Evolutionary conservation across 768 basidiomycete species (phyloP).

Genomic region (Mycena maculata): DNA sequence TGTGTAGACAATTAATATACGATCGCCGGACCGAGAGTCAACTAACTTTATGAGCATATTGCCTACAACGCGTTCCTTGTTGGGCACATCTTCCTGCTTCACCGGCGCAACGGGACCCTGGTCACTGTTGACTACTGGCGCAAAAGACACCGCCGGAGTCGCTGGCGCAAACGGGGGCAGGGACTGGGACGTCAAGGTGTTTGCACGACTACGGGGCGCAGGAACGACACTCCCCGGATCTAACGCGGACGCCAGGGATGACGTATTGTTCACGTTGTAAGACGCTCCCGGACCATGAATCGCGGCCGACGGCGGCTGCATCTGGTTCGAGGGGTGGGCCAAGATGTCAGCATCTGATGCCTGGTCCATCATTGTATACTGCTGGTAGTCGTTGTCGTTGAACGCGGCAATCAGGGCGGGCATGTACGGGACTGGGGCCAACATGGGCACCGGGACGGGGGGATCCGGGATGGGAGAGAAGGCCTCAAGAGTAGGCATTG

Average conservation of each 20-base stretch:
- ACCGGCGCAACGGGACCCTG: neutral
- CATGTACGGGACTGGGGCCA: slow-evolving; percentile 27
- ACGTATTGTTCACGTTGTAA: slow-evolving; percentile 52
- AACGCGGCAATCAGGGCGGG: slow-evolving; percentile 17
- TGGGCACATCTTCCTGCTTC: slow-evolving; percentile 40
- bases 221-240: slow-evolving; percentile 48
- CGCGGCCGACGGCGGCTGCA: slow-evolving; percentile 51
- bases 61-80: slow-evolving; percentile 53
- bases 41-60: slow-evolving; percentile 67
- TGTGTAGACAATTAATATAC: slow-evolving; percentile 35
- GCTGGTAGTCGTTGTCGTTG: slow-evolving; percentile 28
- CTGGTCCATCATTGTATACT: slow-evolving; percentile 34
- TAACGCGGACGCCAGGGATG: slow-evolving; percentile 59
- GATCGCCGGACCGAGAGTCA: slow-evolving; percentile 4
- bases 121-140: neutral
- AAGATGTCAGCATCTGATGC: slow-evolving; percentile 37
- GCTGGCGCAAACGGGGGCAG: slow-evolving; percentile 34
- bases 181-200: slow-evolving; percentile 42
- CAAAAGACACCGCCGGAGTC: slow-evolving; percentile 39
- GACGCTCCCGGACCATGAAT: slow-evolving; percentile 53
- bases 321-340: slow-evolving; percentile 49
- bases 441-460: slow-evolving; percentile 20
- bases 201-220: slow-evolving; percentile 51
- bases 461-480: slow-evolving; percentile 15
- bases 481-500: slow-evolving; percentile 20